Evolutionary conservation across 495 filamentous ascomycete genomes (phyloP).

Genomic region (Tetracladium marchalianum): DNA sequence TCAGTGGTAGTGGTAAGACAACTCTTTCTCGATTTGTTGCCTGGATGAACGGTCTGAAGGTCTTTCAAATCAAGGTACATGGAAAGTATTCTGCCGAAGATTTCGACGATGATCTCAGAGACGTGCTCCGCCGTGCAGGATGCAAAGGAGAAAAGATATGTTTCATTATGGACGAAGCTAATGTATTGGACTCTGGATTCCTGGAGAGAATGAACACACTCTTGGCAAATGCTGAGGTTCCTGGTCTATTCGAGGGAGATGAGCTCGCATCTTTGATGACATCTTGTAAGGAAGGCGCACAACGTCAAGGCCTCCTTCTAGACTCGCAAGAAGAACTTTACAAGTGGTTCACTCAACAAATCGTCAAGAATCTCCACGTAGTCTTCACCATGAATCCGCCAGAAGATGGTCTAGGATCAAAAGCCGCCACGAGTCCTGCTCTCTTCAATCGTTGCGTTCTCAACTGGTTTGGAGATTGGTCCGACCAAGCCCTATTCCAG

Average conservation of each 20-base stretch:
- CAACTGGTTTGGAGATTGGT: slow-evolving; percentile 99
- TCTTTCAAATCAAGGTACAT: slow-evolving; percentile 99
- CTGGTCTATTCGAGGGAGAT: slow-evolving; percentile 95
- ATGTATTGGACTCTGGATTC: slow-evolving; percentile 97
- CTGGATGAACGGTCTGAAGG: slow-evolving; percentile 99
- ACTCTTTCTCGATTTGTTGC: slow-evolving; percentile 95
- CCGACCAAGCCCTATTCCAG: slow-evolving; percentile 96
- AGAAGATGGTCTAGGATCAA: slow-evolving; percentile 85
- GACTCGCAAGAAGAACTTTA: slow-evolving; percentile 98
- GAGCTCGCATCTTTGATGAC: slow-evolving; percentile 96
- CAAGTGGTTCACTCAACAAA: slow-evolving; percentile 99
- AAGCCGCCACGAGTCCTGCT: slow-evolving; percentile 92
- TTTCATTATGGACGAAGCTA: slow-evolving; percentile 99
- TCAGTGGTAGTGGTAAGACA: slow-evolving; percentile 96
- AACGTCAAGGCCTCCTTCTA: slow-evolving; percentile 85
- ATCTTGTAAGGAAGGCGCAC: slow-evolving; percentile 93
- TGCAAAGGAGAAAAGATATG: slow-evolving; percentile 99
- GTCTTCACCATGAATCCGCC: slow-evolving; percentile 99
- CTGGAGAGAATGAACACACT: slow-evolving; percentile 98
- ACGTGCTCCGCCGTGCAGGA: slow-evolving; percentile 84
- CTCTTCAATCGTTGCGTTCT: slow-evolving; percentile 98
- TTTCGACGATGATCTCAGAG: slow-evolving; percentile 94
- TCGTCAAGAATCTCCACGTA: slow-evolving; percentile 96
- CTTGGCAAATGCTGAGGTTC: slow-evolving; percentile 94
- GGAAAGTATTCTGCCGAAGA: slow-evolving; percentile 97